Evolutionary conservation across 306 rosid species (phyloP), one percentile per base, ranked within the genome.

Genomic region (Dryas alaskensis): DNA sequence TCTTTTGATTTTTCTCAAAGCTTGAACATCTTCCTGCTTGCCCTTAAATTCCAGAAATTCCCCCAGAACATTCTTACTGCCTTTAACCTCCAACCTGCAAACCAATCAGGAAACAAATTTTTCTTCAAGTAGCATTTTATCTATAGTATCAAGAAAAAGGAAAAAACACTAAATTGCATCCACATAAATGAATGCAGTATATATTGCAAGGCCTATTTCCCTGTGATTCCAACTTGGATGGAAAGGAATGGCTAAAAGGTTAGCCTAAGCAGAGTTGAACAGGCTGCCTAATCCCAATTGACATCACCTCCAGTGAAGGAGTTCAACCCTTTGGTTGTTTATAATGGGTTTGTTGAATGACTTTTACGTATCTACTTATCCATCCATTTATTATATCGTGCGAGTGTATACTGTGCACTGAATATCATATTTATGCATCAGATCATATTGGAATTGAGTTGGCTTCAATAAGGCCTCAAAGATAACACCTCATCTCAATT

Each of bases 31-130:
- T 73, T 87, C 97, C 69, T 81, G 65, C 86, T 88, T 92, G 43
- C 99, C 99, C 76, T 92, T 94, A 83, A 94, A 94, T 65, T 94
- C 96, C 72, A 86, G 79, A 81, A 94, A 94, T 66, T 94, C 99
- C 44, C 99, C 99, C 65, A 94, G 86, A 67, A 88, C 75, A 73
- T 81, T 81, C 73, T 90, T 91, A 74, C 76, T 84, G 74, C 90
- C 92, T 90, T 86, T 90, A 45, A 94, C 87, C 84, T 92, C 97
- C 87, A 94, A 67, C 79, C 98, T 93, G 89, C 72, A 74, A 65
- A 66, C 63, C 72, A 77, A 48, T 52, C 64, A 65, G 46, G 47
- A 78, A 76, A 46, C 64, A 51, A 64, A 4, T 44, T 53, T 51
- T 27, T 57, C 25, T 44, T 48, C 69, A 58, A 58, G 54, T 10